Conservation (phyloP, 1,284 basidiomycete genomes). For the Trichosporon ovoides region DNA sequence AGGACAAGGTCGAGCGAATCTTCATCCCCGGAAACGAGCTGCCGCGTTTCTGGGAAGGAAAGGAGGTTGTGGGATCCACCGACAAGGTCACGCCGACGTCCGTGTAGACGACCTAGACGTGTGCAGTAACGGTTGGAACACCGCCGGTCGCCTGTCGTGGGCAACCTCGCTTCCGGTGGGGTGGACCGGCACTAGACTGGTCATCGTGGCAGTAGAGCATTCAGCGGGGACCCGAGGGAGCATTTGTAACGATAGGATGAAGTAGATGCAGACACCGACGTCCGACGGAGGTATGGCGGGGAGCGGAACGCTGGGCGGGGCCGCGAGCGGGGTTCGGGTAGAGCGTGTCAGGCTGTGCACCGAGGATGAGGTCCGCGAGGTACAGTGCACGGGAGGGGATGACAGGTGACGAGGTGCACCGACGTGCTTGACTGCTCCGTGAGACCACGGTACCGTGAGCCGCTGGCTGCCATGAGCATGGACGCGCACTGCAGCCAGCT, state of each 20-base stretch:
- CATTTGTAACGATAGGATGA: slow-evolving; percentile 21
- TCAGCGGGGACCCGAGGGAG: slow-evolving; percentile 1
- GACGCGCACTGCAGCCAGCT: too few relatives aligned
- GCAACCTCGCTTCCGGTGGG: not conserved
- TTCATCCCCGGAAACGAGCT: slow-evolving; percentile 92
- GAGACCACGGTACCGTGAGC: too few relatives aligned
- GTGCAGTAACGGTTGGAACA: not conserved
- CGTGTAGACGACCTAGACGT: not conserved
- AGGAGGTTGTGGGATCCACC: slow-evolving; percentile 35
- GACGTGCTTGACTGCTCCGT: too few relatives aligned
- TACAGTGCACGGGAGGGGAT: too few relatives aligned
- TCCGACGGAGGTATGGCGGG: not conserved
- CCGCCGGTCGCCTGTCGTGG: not conserved
- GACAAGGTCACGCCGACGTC: not conserved
- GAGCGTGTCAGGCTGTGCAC: too few relatives aligned
- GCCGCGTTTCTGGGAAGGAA: slow-evolving; percentile 55
- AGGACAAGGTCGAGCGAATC: slow-evolving; percentile 81
- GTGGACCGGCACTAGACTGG: not conserved
- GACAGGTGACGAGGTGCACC: too few relatives aligned
- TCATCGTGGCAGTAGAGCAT: not conserved
- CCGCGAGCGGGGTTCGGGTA: not conserved
- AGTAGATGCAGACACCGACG: slow-evolving; percentile 3
- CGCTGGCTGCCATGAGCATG: too few relatives aligned
- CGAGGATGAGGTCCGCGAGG: too few relatives aligned
- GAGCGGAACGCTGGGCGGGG: not conserved